phyloP scores from a whole-genome alignment of 177 flowering plant genomes.

The Vitis hybrid region DNA sequence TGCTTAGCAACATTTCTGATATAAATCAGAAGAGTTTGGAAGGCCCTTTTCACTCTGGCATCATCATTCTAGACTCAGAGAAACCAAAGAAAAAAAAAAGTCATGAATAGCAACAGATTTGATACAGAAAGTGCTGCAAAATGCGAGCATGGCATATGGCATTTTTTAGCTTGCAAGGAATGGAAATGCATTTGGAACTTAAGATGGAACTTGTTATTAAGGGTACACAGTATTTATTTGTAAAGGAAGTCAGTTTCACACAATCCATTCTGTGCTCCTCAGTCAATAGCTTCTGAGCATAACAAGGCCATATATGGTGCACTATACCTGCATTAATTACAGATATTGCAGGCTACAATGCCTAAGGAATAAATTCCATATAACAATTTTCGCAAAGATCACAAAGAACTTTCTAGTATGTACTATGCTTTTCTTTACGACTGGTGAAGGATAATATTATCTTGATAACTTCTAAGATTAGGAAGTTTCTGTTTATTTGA shows the following conservation, averaged over 20 bases:
- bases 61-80: conserved; percentile 55
- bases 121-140: background rate
- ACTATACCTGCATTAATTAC: no score
- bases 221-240: background rate
- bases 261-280: background rate
- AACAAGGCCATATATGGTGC: no score
- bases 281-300: no score
- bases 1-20: conserved; percentile 68
- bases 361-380: no score
- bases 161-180: background rate
- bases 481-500: no score
- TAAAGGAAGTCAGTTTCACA: background rate
- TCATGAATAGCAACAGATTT: background rate
- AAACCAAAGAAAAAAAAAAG: background rate
- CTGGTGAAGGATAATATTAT: no score
- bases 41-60: conserved; percentile 66
- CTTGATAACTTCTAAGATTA: no score
- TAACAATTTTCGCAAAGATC: no score
- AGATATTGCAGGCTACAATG: no score
- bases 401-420: no score
- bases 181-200: background rate
- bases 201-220: background rate
- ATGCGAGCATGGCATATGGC: no score
- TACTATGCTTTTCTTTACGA: no score
- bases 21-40: conserved; percentile 68